Percentiles rank a stretch among this genome's conserved stretches.
phyloP scores from a whole-genome alignment of 768 basidiomycete species.

The Coprinopsis marcescibilis region DNA sequence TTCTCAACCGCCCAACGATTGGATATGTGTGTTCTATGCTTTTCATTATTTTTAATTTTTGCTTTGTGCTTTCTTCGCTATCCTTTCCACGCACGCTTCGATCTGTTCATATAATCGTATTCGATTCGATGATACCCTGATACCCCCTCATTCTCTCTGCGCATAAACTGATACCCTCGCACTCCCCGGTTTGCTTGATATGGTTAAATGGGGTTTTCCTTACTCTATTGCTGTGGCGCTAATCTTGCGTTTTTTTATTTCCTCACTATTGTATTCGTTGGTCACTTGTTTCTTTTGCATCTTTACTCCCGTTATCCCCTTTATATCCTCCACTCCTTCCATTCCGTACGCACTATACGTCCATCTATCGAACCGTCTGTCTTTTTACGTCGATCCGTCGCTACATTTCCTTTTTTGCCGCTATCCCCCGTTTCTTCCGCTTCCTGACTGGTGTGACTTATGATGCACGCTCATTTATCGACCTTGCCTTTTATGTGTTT shows the following conservation, averaged over 20 bases:
- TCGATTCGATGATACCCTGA: conserved; percentile 7
- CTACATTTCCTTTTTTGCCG: conserved; percentile 2
- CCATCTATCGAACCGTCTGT: neutral
- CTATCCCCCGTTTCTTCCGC: neutral
- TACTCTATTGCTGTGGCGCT: too few relatives aligned
- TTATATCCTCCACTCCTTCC: neutral
- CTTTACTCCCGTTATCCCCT: neutral
- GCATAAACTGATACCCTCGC: too few relatives aligned
- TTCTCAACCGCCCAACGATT: too few relatives aligned
- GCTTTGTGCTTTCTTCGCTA: neutral
- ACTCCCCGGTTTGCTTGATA: too few relatives aligned
- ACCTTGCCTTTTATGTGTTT: neutral
- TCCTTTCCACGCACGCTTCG: neutral
- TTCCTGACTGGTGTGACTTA: conserved; percentile 3
- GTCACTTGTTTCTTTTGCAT: neutral
- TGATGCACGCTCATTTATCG: neutral
- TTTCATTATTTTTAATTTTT: conserved; percentile 3
- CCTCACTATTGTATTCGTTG: neutral
- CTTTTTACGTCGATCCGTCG: neutral
- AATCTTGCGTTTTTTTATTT: too few relatives aligned
- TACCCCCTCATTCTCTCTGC: neutral
- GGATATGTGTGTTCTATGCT: too few relatives aligned
- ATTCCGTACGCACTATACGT: neutral
- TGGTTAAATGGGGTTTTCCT: too few relatives aligned
- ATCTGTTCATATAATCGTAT: neutral